phyloP scores from a whole-genome alignment of 1,284 basidiomycete species.

The Ustilago crameri region DNA sequence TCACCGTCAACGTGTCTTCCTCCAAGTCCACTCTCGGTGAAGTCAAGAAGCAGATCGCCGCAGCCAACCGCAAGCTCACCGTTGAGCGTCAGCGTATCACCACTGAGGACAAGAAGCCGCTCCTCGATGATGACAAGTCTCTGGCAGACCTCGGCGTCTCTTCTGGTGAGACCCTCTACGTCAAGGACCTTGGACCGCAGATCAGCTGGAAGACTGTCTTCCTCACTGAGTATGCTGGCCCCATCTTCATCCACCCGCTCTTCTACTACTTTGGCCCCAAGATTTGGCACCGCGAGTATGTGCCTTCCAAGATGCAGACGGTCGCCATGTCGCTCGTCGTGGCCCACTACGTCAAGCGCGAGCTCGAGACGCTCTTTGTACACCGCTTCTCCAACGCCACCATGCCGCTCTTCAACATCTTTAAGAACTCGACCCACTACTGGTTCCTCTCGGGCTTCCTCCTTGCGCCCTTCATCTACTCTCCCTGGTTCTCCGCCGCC shows the following conservation, averaged over 20 bases:
- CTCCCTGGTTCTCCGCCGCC: constrained; percentile 75
- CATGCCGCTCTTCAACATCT: constrained; percentile 87
- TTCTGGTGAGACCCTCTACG: constrained; percentile 49
- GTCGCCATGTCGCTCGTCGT: constrained; percentile 82
- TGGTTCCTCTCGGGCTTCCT: constrained; percentile 79
- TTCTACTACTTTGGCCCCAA: constrained; percentile 79
- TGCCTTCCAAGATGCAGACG: constrained; percentile 84
- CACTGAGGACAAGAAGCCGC: constrained; percentile 54
- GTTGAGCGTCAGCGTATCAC: constrained; percentile 62
- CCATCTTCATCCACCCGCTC: constrained; percentile 88
- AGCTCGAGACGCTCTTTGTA: constrained; percentile 89
- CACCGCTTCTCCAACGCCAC: constrained; percentile 89
- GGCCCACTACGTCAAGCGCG: constrained; percentile 90
- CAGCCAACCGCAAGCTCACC: constrained; percentile 39
- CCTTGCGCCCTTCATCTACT: constrained; percentile 48
- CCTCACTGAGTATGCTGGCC: constrained; percentile 73
- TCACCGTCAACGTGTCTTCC: constrained; percentile 38
- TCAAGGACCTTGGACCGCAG: constrained; percentile 67
- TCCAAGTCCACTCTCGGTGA: constrained; percentile 49
- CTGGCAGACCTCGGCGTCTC: constrained; percentile 45
- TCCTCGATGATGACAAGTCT: constrained; percentile 57
- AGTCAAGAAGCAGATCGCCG: constrained; percentile 57
- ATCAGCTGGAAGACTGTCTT: constrained; percentile 67
- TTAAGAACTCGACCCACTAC: constrained; percentile 75
- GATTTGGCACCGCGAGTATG: constrained; percentile 75